Base-by-base conservation (phyloP, 2,329 filamentous ascomycete genomes). In the Fusarium brachygibbosum region DNA sequence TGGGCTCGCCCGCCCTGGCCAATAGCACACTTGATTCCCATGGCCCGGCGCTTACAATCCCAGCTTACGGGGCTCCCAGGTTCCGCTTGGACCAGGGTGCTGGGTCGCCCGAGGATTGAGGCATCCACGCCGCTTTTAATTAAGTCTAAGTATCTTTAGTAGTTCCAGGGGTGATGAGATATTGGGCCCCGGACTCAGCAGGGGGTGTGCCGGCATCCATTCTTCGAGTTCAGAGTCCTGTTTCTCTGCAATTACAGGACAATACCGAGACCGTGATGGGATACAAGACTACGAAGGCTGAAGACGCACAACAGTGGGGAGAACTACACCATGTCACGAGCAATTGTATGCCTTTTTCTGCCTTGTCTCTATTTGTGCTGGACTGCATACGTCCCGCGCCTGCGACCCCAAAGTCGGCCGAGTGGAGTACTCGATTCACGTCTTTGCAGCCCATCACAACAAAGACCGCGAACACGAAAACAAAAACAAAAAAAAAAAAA, bases 41-140 rank as follows among this genome's bases (percentile, higher is more conserved):
- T 62, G 68, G 63, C 71, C 71, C 72, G 78, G 78, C 78, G 78
- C 78, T 80, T 80, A 79, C 58, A 67, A 62, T 53, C 31, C 62
- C 51, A 59, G 58, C 62, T 59, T 50, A 59, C 62, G 66, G 66
- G 45, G 35, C 54, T 32, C 14, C 31, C 53, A 41, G 31, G 50
- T 63, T 49, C 58, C 54, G 58, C 58, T 50, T 59, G 50, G 70
- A 71, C 76, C 71, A 62, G 76, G 76, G 72, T 75, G 58, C 70
- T 70, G 71, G 74, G 71, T 72, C 66, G 62, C 52, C 63, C 56
- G 44, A 66, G 44, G 64, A 45, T 58, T 57, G 53, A 63, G 49
- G 25, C n/a, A 31, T 32, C 28, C 49, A 58, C 55, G 72, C 72
- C 61, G 72, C 72, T 74, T 74, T 74, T 69, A 71, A 63, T 6